Evolutionary conservation across 2,329 filamentous ascomycete genomes (phyloP).

Genomic region (Ceratocystis ficicola): DNA sequence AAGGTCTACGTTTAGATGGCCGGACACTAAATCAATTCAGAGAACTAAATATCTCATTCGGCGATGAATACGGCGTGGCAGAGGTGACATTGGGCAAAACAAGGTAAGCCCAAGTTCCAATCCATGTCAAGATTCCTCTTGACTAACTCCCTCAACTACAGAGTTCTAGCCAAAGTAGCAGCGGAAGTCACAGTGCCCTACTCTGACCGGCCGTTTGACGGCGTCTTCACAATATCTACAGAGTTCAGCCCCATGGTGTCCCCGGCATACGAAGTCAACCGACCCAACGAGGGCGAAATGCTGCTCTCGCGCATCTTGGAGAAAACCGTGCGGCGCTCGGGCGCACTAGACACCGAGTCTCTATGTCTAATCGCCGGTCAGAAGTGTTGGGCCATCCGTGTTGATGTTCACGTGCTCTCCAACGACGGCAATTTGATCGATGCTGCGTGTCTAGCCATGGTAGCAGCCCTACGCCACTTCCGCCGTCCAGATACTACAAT

Average conservation of each 20-base stretch:
- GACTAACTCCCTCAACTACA: constrained; percentile 31
- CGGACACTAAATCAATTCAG: constrained; percentile 72
- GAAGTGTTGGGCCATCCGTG: constrained; percentile 84
- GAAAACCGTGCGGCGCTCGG: constrained; percentile 84
- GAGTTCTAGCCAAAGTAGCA: constrained; percentile 72
- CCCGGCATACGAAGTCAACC: constrained; percentile 75
- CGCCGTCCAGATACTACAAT: constrained; percentile 79
- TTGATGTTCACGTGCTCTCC: constrained; percentile 81
- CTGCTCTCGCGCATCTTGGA: constrained; percentile 81
- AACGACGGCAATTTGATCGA: constrained; percentile 87
- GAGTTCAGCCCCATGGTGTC: constrained; percentile 89
- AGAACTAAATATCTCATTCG: constrained; percentile 64
- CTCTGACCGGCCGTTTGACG: constrained; percentile 83
- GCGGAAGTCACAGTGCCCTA: constrained; percentile 79
- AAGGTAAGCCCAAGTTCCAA: constrained; percentile 41
- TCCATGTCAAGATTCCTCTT: neutral
- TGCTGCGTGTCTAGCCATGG: constrained; percentile 70
- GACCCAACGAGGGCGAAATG: constrained; percentile 71
- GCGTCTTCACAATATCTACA: constrained; percentile 81
- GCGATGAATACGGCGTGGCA: constrained; percentile 80
- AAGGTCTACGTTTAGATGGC: constrained; percentile 73
- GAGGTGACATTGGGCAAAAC: constrained; percentile 85
- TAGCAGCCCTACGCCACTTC: constrained; percentile 84
- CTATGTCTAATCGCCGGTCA: constrained; percentile 82
- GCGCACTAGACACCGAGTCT: constrained; percentile 88